Percentiles rank a stretch among this genome's conserved stretches.
Evolutionary conservation across 768 basidiomycete species (phyloP).

Genomic region (Hygrophorus pudorinus): DNA sequence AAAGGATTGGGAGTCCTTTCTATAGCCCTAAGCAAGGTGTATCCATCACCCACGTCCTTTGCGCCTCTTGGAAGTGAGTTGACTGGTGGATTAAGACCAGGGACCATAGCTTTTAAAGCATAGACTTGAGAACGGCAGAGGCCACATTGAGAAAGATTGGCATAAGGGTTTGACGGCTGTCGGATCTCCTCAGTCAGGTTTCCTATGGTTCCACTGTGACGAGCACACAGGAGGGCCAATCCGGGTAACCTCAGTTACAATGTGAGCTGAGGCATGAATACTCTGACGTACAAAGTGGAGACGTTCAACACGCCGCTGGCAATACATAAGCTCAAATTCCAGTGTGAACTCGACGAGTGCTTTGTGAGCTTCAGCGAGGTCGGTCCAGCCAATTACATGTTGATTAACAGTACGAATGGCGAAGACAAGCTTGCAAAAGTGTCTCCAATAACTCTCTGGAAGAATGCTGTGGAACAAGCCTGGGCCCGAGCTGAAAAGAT

Average conservation of each 20-base stretch:
- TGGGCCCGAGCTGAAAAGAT: slow-evolving; percentile 7
- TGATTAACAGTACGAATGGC: slow-evolving; percentile 7
- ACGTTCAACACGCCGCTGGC: slow-evolving; percentile 8
- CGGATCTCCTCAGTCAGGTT: slow-evolving; percentile 9
- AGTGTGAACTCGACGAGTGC: slow-evolving; percentile 7
- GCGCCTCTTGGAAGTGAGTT: background rate
- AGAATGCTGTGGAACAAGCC: slow-evolving; percentile 7
- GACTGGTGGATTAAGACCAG: slow-evolving; percentile 13
- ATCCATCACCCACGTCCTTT: too few species aligned
- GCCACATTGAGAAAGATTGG: slow-evolving; percentile 12
- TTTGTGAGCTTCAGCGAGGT: slow-evolving; percentile 2
- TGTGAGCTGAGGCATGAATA: slow-evolving; percentile 13
- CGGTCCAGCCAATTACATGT: background rate
- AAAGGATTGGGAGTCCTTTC: too few species aligned
- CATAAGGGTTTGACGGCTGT: slow-evolving; percentile 13
- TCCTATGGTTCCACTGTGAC: slow-evolving; percentile 14
- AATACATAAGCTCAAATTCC: slow-evolving; percentile 13
- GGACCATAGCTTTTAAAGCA: background rate
- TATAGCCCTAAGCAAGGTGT: too few species aligned
- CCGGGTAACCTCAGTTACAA: slow-evolving; percentile 8
- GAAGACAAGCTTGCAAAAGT: slow-evolving; percentile 11
- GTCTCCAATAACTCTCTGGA: slow-evolving; percentile 1
- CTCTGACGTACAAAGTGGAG: slow-evolving; percentile 13
- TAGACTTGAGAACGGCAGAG: background rate
- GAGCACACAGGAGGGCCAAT: slow-evolving; percentile 9